Conservation (phyloP, 768 basidiomycete species). For the Phaffia australis region DNA sequence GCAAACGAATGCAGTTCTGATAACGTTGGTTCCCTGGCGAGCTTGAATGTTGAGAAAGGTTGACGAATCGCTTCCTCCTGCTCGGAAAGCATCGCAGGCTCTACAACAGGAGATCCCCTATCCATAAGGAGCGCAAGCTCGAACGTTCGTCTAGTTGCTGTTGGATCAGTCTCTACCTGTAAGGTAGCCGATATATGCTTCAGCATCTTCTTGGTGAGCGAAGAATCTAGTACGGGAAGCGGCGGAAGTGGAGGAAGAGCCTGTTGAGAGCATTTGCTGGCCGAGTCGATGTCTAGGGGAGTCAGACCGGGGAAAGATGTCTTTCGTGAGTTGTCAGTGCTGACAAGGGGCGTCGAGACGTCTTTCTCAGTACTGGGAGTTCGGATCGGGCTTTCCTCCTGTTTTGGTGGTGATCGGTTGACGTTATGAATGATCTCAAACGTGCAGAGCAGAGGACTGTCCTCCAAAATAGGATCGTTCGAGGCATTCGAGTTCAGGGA, state of each 20-base stretch:
- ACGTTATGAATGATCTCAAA: conserved; percentile 51
- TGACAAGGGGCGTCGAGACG: background rate
- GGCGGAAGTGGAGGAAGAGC: conserved; percentile 21
- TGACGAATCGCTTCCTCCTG: conserved; percentile 46
- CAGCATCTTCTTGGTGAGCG: conserved; percentile 31
- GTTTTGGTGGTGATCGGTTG: conserved; percentile 29
- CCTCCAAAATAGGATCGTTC: conserved; percentile 19
- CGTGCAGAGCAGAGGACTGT: conserved; percentile 46
- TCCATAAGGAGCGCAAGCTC: conserved; percentile 56
- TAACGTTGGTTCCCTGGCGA: conserved; percentile 62
- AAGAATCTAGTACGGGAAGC: conserved; percentile 32
- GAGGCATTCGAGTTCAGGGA: conserved; percentile 28
- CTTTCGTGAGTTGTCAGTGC: background rate
- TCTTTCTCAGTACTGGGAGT: conserved; percentile 19
- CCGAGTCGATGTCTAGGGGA: background rate
- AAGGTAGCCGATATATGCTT: conserved; percentile 34
- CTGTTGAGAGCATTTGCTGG: background rate
- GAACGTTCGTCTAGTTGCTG: conserved; percentile 47
- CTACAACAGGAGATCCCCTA: conserved; percentile 44
- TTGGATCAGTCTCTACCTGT: conserved; percentile 26
- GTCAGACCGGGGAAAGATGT: conserved; percentile 9
- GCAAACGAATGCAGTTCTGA: conserved; percentile 68
- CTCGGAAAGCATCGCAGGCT: conserved; percentile 41
- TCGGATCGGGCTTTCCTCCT: conserved; percentile 7
- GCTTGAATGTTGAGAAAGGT: conserved; percentile 45